Evolutionary conservation across 768 basidiomycete genomes (phyloP), one percentile per base, ranked within the genome.

Genomic region (Xerocomellus dryophilus): DNA sequence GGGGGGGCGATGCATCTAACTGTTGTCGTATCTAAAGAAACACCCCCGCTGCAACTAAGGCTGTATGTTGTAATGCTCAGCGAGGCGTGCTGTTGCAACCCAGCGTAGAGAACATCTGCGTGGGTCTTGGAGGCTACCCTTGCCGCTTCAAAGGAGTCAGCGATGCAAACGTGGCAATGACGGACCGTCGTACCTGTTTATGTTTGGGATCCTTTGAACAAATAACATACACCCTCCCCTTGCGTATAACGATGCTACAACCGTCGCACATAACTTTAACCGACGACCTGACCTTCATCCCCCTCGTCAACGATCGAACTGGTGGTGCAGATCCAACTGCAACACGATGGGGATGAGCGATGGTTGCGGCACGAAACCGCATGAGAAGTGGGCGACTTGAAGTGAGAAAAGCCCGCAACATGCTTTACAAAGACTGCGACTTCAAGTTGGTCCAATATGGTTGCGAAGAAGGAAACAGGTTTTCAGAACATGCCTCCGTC

Each of bases 141-240:
- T 88, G 86, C 43, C 86, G 83, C 86, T 88, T 66, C 38, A 52
- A 15, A 49, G 51, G 18, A 17, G 47, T 67, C 49, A 64, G 57
- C 51, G 56, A 45, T 56, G 29, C n/a, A 32, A 20, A 41, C 27
- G 18, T 36, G 18, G 49, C 25, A 32, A n/a, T 23, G 40, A 47
- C 11, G 23, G 35, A 31, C 25, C 27, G 29, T 65, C 80, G 47
- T 54, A 91, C 95, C 85, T 98, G 95, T 72, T 98, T 98, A 70
- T 98, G 96, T 70, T 96, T 98, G 3, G 95, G 91, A 63, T 98
- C 93, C 68, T 90, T 92, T 17, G 84, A 84, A 71, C 96, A 98
- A 23, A 97, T 82, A 41, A 98, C 85, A 73, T 95, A 97, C 34
- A 98, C 82, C 63, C 88, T 84, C 42, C 94, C 94, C 70, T 97